Evolutionary conservation across 805 yeast species (phyloP), one percentile per base, ranked within the genome.

Genomic region (Barnettozyma sucrosica): DNA sequence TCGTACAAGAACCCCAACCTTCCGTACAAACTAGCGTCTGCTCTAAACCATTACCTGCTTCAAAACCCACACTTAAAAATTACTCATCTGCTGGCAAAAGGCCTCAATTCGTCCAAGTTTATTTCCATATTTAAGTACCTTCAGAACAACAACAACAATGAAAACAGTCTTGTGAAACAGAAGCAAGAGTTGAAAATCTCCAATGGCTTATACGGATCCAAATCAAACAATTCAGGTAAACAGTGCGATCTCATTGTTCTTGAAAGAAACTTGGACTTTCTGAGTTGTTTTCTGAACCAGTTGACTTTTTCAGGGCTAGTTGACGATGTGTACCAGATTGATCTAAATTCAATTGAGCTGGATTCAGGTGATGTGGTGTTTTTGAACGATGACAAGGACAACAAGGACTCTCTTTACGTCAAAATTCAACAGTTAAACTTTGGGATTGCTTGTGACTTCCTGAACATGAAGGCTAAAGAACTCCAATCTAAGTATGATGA

Each of bases 291-390:
- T 10, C 66, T 89, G 46, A 79, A 81, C 23, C 97, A 90, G 57
- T 66, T 90, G 55, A 85, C 89, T 2, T 92, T 90, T 62, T 71
- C 77, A 16, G 99, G 98, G 0, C 69, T 93, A 14, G 69, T 89
- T 19, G 90, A 86, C 61, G 97, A 90, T 55, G 62, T 80, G 11
- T 72, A 80, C 54, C 79, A 76, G 5, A 66, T 83, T 6, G 69
- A 73, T 13, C 60, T 72, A 11, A 75, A 74, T 50, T 67, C 60
- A 4, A 53, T 63, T 2, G 59, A 55, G 20, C 38, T 66, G 19
- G 52, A 56, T 30, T 58, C 50, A 8, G 58, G 62, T 6, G 62
- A 57, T 11, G 53, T 48, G 11, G 47, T 55, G 14, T 51, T 54
- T 1, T 38, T 54, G 7, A 53, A 58, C 24, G 61, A 55, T n/a